These are phyloP conservation scores for Lathyrus sativus DNA, from an alignment of 306 rosid species.

Conservation along the genomic window DNA sequence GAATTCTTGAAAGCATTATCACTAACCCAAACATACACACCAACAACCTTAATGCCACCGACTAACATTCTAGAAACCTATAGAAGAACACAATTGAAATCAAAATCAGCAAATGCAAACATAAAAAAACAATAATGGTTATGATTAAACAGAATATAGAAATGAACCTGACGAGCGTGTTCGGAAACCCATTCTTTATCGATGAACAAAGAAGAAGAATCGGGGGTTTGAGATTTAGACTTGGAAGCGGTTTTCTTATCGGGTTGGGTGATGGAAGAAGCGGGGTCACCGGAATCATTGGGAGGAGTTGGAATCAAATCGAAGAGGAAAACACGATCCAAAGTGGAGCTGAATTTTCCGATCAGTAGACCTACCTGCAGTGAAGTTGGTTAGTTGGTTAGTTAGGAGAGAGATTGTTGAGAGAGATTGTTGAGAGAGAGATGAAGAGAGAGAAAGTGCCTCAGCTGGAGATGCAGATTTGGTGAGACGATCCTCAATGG, in stretches of 20 bases:
- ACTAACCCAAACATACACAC: constrained; percentile 72
- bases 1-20: constrained; percentile 79
- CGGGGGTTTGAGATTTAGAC: constrained; percentile 53
- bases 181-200: constrained; percentile 90
- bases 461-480: constrained; percentile 59
- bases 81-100: neutral
- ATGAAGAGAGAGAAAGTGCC: constrained; percentile 36
- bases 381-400: neutral
- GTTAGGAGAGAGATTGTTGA: neutral
- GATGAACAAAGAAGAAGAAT: constrained; percentile 62
- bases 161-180: constrained; percentile 73
- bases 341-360: constrained; percentile 67
- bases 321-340: constrained; percentile 78
- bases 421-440: constrained; percentile 1
- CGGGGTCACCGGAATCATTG: constrained; percentile 67
- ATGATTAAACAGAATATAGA: neutral
- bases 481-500: constrained; percentile 72
- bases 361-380: constrained; percentile 78
- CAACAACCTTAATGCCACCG: constrained; percentile 83
- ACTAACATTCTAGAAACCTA: constrained; percentile 76
- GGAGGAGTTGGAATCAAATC: constrained; percentile 79
- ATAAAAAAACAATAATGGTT: neutral
- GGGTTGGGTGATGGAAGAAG: constrained; percentile 58
- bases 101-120: neutral
- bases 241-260: constrained; percentile 53